Percentiles rank a stretch among this genome's conserved stretches.
Evolutionary conservation across 345 rosid genomes (phyloP).

Genomic region (Cardiospermum halicacabum): DNA sequence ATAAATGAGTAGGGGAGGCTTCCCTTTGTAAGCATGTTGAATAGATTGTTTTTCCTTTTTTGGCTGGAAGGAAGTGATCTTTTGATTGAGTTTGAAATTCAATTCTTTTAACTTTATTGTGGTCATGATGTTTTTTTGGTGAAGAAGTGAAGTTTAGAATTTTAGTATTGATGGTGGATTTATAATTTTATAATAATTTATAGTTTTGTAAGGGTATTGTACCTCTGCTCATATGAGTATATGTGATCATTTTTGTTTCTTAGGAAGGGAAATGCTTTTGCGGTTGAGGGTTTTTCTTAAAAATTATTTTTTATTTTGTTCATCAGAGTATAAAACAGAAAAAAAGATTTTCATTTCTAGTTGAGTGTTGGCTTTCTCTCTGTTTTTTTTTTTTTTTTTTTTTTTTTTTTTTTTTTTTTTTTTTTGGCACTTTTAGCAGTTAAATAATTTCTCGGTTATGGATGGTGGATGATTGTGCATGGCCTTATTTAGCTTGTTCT

Average conservation of each 20-base stretch:
- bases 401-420: no score
- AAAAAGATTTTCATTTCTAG: no score
- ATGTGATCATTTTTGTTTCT: background rate
- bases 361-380: background rate
- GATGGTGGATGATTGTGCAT: background rate
- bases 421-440: no score
- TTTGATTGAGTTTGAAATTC: background rate
- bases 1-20: no score
- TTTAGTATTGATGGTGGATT: background rate
- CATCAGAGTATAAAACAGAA: no score
- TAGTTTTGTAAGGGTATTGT: background rate
- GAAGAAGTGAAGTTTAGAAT: background rate
- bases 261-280: slow-evolving; percentile 1
- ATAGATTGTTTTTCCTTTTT: background rate
- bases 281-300: no score
- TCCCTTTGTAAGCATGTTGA: background rate
- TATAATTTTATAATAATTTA: background rate
- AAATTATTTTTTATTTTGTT: no score
- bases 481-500: background rate
- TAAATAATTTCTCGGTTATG: background rate
- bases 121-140: background rate
- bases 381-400: background rate
- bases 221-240: background rate
- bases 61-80: background rate
- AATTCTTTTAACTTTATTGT: background rate